These are phyloP conservation scores for Ricinus communis DNA, from an alignment of 345 rosid genomes.

Conservation along the genomic window DNA sequence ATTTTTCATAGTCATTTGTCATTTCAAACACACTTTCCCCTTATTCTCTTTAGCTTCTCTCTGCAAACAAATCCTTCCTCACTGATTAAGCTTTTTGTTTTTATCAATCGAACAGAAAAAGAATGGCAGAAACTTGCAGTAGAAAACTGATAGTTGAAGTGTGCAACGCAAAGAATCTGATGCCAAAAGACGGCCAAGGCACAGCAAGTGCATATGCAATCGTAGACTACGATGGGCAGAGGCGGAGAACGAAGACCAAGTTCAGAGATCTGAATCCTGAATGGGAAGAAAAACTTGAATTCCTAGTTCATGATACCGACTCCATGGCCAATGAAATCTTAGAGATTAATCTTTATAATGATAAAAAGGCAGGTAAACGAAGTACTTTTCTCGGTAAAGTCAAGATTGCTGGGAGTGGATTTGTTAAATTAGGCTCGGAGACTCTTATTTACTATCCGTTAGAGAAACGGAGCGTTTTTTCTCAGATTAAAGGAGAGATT, in stretches of 20 bases:
- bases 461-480: constrained; percentile 87
- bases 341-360: constrained; percentile 81
- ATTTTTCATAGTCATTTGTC: not conserved
- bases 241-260: constrained; percentile 77
- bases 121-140: constrained; percentile 55
- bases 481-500: constrained; percentile 82
- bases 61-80: not conserved
- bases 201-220: constrained; percentile 85
- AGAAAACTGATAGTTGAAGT: constrained; percentile 78
- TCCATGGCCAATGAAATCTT: constrained; percentile 61
- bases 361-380: constrained; percentile 65
- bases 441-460: constrained; percentile 69
- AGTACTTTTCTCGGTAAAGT: constrained; percentile 77
- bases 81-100: no score
- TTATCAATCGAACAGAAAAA: no score
- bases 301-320: constrained; percentile 57
- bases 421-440: constrained; percentile 61
- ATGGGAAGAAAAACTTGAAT: constrained; percentile 89
- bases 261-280: constrained; percentile 79
- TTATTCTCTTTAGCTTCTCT: not conserved
- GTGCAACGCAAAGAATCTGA: constrained; percentile 71
- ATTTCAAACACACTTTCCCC: not conserved
- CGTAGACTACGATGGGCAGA: constrained; percentile 80
- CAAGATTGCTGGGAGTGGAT: constrained; percentile 58
- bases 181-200: constrained; percentile 96